phyloP scores from a whole-genome alignment of 164 flowering plant species.

The Aristolochia contorta region DNA sequence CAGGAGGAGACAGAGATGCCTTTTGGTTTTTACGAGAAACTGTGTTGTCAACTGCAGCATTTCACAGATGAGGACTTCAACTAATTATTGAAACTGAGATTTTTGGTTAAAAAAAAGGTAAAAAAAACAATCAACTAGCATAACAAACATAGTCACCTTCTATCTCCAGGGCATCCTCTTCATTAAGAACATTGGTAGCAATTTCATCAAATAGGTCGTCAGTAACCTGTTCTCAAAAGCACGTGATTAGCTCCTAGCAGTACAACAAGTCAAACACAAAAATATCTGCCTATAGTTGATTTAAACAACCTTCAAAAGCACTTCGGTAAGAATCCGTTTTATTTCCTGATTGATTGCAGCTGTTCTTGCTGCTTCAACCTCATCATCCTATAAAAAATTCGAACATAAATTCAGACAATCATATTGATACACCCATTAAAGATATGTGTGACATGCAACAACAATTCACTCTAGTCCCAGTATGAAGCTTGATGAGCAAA shows the following conservation, averaged over 20 bases:
- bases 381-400: slow-evolving; percentile 44
- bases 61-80: neutral
- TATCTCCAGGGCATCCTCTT: slow-evolving; percentile 46
- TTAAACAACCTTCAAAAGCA: slow-evolving; percentile 67
- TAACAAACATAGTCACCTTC: slow-evolving; percentile 35
- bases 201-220: slow-evolving; percentile 98
- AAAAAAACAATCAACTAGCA: too few species aligned
- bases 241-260: slow-evolving; percentile 5
- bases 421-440: neutral
- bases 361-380: slow-evolving; percentile 65
- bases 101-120: too few species aligned
- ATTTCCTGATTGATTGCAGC: slow-evolving; percentile 91
- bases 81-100: neutral
- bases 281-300: neutral
- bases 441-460: too few species aligned
- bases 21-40: slow-evolving; percentile 17
- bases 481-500: neutral
- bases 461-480: too few species aligned
- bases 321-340: slow-evolving; percentile 87
- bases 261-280: neutral
- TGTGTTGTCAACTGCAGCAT: slow-evolving; percentile 14
- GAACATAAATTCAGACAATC: too few species aligned
- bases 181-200: slow-evolving; percentile 77
- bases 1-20: slow-evolving; percentile 24
- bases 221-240: slow-evolving; percentile 56